phyloP scores from a whole-genome alignment of 257 asterid species.

The Nicotiana undulata region DNA sequence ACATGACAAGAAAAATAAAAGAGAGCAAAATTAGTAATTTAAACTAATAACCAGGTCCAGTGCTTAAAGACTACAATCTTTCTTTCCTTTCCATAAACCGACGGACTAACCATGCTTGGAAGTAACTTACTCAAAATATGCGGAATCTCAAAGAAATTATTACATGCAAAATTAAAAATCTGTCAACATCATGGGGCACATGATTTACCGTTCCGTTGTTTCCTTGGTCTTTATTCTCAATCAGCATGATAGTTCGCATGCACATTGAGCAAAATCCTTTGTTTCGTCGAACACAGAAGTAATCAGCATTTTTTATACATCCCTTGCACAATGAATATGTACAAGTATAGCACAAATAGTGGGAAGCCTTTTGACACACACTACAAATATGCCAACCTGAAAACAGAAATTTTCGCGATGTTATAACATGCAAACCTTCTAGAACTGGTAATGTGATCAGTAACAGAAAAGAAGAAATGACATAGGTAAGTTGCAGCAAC shows the following conservation, averaged over 20 bases:
- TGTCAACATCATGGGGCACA: not conserved
- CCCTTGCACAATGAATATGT: constrained; percentile 78
- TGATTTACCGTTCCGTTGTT: constrained; percentile 43
- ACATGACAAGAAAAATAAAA: not conserved
- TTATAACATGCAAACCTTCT: not conserved
- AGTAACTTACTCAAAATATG: not conserved
- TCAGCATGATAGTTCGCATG: constrained; percentile 65
- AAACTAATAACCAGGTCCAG: not conserved
- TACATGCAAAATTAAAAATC: not conserved
- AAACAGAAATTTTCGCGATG: constrained; percentile 7
- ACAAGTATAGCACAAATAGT: constrained; percentile 70
- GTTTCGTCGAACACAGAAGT: constrained; percentile 48
- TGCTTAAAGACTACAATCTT: not conserved
- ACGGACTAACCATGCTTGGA: not conserved
- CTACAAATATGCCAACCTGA: constrained; percentile 94
- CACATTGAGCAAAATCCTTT: constrained; percentile 74
- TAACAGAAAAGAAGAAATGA: not conserved
- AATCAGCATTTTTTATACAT: constrained; percentile 53
- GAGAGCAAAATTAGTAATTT: not conserved
- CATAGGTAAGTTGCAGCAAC: not conserved
- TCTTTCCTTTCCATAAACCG: not conserved
- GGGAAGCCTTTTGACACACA: constrained; percentile 54
- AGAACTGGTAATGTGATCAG: not conserved
- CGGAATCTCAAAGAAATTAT: not conserved
- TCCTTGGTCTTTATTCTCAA: constrained; percentile 63